phyloP scores from a whole-genome alignment of 345 rosid genomes.

The Corchorus olitorius region DNA sequence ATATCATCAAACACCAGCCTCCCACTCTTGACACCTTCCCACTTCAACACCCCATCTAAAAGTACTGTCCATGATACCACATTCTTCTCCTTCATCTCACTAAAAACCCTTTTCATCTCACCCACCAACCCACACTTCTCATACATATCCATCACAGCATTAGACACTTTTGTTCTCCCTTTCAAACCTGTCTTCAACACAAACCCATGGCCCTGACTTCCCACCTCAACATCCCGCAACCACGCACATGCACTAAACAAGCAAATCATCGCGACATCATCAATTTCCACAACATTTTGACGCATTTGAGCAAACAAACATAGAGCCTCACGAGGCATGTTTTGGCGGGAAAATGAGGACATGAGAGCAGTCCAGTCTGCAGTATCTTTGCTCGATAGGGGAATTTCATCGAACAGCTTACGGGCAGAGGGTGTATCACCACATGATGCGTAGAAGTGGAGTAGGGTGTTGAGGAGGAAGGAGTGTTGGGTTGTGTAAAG shows the following conservation, averaged over 20 bases:
- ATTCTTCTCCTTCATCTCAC: conserved; percentile 50
- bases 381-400: conserved; percentile 51
- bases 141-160: conserved; percentile 74
- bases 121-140: conserved; percentile 58
- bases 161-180: conserved; percentile 44
- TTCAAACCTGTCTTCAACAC: conserved; percentile 55
- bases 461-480: conserved; percentile 57
- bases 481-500: conserved; percentile 35
- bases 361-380: conserved; percentile 76
- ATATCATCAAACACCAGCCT: conserved; percentile 56
- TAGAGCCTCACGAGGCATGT: conserved; percentile 34
- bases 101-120: conserved; percentile 47
- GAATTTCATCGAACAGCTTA: conserved; percentile 73
- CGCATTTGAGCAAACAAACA: conserved; percentile 51
- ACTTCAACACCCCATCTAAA: conserved; percentile 60
- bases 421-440: conserved; percentile 48
- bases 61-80: conserved; percentile 78
- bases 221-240: conserved; percentile 48
- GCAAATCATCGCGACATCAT: conserved; percentile 61
- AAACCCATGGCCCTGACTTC: conserved; percentile 63
- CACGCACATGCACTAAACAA: conserved; percentile 55
- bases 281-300: conserved; percentile 39
- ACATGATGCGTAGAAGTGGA: conserved; percentile 51
- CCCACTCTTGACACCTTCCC: conserved; percentile 66
- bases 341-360: conserved; percentile 45